Evolutionary conservation across 1,284 basidiomycete species (phyloP).

Genomic region (Pyrrhoderma noxium): DNA sequence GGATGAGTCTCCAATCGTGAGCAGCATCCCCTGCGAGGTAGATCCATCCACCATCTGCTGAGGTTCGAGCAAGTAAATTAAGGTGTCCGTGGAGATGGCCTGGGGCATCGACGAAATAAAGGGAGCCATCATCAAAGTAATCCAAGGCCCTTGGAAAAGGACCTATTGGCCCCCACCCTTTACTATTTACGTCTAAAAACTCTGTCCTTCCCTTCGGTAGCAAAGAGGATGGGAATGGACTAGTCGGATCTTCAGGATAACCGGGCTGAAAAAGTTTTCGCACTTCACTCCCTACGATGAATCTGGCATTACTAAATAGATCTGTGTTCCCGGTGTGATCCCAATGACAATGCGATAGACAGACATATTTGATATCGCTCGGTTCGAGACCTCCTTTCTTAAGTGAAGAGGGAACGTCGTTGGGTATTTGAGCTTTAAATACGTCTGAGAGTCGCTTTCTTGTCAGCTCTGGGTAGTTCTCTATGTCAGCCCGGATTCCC

Average conservation of each 20-base stretch:
- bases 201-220: conserved; percentile 38
- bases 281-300: conserved; percentile 37
- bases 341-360: conserved; percentile 44
- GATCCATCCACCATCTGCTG: conserved; percentile 48
- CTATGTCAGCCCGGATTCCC: conserved; percentile 18
- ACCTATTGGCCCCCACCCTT: conserved; percentile 30
- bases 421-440: conserved; percentile 29
- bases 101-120: conserved; percentile 49
- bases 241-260: conserved; percentile 36
- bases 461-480: conserved; percentile 4
- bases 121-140: conserved; percentile 48
- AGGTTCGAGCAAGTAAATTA: conserved; percentile 48
- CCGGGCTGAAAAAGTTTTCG: conserved; percentile 30
- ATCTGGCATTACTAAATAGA: conserved; percentile 40
- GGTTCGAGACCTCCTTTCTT: conserved; percentile 39
- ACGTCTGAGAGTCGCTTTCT: conserved; percentile 12
- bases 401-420: conserved; percentile 43
- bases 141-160: conserved; percentile 47
- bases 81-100: conserved; percentile 50
- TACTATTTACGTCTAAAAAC: conserved; percentile 30
- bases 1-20: conserved; percentile 46
- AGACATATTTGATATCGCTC: conserved; percentile 34
- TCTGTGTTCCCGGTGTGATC: conserved; percentile 38
- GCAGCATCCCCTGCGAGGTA: conserved; percentile 49
- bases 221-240: conserved; percentile 29